These are phyloP conservation scores for Kandelia obovata DNA, from an alignment of 345 rosid genomes.

Conservation along the genomic window DNA sequence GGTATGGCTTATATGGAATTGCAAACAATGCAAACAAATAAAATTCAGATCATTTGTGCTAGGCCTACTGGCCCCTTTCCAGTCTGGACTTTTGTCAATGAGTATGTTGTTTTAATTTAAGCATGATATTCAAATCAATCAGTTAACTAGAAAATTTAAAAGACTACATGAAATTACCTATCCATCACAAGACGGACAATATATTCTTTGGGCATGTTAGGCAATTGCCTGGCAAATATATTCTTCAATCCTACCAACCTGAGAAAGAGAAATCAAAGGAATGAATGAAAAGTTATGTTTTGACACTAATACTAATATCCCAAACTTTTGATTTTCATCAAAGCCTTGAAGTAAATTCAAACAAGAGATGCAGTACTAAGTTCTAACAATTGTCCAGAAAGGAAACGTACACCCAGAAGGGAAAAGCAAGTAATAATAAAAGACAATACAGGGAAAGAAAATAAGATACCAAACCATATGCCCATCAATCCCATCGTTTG, in stretches of 20 bases:
- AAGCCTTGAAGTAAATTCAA: background rate
- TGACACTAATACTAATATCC: background rate
- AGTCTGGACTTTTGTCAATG: background rate
- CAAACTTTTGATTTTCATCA: background rate
- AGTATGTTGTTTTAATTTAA: background rate
- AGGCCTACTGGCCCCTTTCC: no score
- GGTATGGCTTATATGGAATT: background rate
- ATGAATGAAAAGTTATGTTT: constrained; percentile 3
- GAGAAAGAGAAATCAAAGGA: constrained; percentile 19
- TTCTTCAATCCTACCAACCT: constrained; percentile 99
- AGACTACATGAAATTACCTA: constrained; percentile 52
- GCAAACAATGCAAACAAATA: background rate
- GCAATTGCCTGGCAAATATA: constrained; percentile 92
- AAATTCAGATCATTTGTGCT: no score
- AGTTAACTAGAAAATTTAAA: background rate
- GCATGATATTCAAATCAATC: background rate
- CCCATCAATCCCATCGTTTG: constrained; percentile 79
- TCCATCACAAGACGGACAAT: constrained; percentile 99
- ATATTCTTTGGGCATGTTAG: constrained; percentile 99
- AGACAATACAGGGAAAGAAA: constrained; percentile 22
- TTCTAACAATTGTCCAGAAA: background rate
- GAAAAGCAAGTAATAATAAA: background rate
- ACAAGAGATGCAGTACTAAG: background rate
- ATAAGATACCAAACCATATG: constrained; percentile 94
- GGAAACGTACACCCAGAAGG: background rate